Base-by-base conservation (phyloP, 139 green algal species). In the Klebsormidium nitens region DNA sequence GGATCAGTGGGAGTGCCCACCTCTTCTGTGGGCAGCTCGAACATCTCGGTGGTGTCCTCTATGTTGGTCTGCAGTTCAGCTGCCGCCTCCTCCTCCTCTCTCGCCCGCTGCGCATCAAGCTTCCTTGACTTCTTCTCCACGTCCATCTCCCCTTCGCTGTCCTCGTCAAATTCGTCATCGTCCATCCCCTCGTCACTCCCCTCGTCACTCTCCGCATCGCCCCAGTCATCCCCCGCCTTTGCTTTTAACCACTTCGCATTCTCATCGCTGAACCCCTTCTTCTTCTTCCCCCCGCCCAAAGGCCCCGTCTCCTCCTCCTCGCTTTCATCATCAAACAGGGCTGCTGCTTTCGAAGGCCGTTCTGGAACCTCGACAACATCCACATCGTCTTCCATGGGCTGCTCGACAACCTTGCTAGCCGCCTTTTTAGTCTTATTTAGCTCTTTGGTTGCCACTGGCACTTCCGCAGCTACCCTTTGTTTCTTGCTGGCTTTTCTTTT, bases 41-140 rank as follows among this genome's bases (percentile, higher is more conserved):
- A 69, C 17, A 17, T 26, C 47, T 77, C 70, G 31, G 44, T 32
- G 5, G 59, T 50, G 23, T 78, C 63, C 64, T 56, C 32, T 17
- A 78, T 69, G 64, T 74, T 78, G 1, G 69, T 75, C 37, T 61
- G 42, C 48, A 76, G 5, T 52, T 80, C 72, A 26, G 50, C 72
- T 36, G 77, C 47, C 31, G 64, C 72, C 26, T 80, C 72, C 66
- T 36, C 72, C 60, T 68, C 66, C 44, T 80, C 72, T 52, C 36
- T 8, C 66, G 60, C 66, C 14, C 50, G 32, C 64, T 58, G 23
- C 17, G 49, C 52, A 3, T 68, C 72, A 39, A 63, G 42, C 40
- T 71, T 59, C 56, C 50, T 28, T 40, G 50, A 49, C 72, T 80
- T 76, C 26, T 49, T 69, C 65, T 80, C 66, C 8, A 67, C 36